Evolutionary conservation across 768 basidiomycete species (phyloP), one percentile per base, ranked within the genome.

Genomic region (Dictyophora rubrovolvata): DNA sequence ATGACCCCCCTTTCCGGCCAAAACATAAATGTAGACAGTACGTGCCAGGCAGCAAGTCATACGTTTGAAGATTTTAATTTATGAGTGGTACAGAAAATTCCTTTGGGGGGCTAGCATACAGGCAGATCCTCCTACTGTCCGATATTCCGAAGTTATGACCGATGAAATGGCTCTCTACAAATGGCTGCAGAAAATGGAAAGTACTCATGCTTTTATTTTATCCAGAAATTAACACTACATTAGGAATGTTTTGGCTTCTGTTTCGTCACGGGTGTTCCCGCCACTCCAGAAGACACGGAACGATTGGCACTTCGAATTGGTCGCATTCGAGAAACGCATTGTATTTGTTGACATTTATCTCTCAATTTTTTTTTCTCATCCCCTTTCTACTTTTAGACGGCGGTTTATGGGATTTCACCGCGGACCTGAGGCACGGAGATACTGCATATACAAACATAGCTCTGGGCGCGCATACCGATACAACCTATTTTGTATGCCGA

Each of bases 361-460:
- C 23, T 1, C 18, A 23, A n/a, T 52, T 9, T 18, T 37, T 57
- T 1, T n/a, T 37, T 47, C 46, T 50, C 1, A 22, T n/a, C 14
- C 34, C n/a, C 36, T 37, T 37, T 37, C 8, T 37, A 37, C 22
- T 48, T 48, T 35, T 18, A 47, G 92, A 98, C 66, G 95, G 94
- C 35, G 85, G 83, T 59, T 94, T 97, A 72, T 99, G 95, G 94
- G 92, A 97, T 66, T 95, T 98, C 67, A 96, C 93, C 0, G 83
- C 94, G 0, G 85, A 95, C 67, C 77, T 94, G 20, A 84, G 86
- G 17, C 92, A 87, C 65, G 93, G 93, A 12, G 95, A 99, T 69
- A 88, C 93, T 8, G 93, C 95, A 0, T 99, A 99, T 73, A 92
- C 93, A 4, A 89, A 85, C 6, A 72, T 95, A 49, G 87, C 86